Conservation (phyloP, 352 stramenopile species). For the Pythium aristosporum region DNA sequence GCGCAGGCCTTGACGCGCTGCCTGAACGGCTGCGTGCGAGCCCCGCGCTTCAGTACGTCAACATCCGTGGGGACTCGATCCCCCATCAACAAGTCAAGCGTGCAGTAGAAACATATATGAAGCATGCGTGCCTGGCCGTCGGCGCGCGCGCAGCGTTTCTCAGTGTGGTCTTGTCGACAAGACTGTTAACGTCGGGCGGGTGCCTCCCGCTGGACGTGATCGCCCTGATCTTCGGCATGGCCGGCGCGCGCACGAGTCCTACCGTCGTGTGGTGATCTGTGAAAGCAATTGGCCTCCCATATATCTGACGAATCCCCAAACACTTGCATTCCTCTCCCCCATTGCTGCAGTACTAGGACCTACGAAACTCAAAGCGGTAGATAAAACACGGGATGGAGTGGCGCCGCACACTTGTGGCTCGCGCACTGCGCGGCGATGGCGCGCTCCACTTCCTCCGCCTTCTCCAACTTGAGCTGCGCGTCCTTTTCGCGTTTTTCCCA, state of each 20-base stretch:
- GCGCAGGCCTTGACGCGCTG: neutral
- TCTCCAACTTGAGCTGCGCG: conserved; percentile 22
- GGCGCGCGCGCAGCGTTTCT: neutral
- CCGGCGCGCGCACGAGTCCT: neutral
- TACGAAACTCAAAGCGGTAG: conserved; percentile 21
- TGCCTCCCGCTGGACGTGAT: neutral
- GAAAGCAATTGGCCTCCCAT: neutral
- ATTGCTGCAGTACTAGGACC: too few relatives aligned
- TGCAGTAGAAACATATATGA: neutral
- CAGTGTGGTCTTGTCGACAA: neutral
- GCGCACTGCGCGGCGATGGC: conserved; percentile 19
- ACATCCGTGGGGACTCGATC: neutral
- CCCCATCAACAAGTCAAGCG: neutral
- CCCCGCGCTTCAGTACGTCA: neutral
- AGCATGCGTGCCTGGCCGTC: neutral
- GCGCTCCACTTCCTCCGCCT: conserved; percentile 23
- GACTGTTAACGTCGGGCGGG: too few relatives aligned
- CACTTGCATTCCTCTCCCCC: neutral
- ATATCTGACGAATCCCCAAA: too few relatives aligned
- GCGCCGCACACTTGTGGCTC: conserved; percentile 16
- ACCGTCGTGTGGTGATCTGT: neutral
- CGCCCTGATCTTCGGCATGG: neutral
- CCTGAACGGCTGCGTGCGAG: neutral
- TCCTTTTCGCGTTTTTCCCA: conserved; percentile 37
- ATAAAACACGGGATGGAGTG: conserved; percentile 33